These are phyloP conservation scores for Lichtheimia hyalospora DNA, from an alignment of 371 early-diverging fungal genomes.

Conservation along the genomic window DNA sequence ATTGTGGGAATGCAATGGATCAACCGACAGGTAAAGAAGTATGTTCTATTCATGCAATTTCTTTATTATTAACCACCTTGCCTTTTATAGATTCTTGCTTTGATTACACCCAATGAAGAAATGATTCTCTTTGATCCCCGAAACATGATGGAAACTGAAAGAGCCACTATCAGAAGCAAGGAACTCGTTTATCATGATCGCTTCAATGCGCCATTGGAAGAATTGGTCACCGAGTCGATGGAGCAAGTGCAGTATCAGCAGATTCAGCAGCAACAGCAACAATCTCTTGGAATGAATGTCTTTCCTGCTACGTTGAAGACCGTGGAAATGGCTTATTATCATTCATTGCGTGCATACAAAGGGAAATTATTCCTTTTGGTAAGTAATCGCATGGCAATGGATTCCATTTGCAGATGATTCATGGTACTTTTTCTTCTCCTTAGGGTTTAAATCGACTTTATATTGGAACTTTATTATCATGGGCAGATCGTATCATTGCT, in stretches of 20 bases:
- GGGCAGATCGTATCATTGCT: conserved; percentile 76
- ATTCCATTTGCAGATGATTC: too few species aligned
- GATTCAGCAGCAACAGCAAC: conserved; percentile 2
- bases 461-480: conserved; percentile 69
- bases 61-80: neutral
- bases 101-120: conserved; percentile 67
- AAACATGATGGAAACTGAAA: conserved; percentile 62
- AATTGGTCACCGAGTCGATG: conserved; percentile 16
- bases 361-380: conserved; percentile 33
- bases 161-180: conserved; percentile 53
- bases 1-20: conserved; percentile 83
- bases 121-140: conserved; percentile 71
- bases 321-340: conserved; percentile 73
- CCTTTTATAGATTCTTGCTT: conserved; percentile 54
- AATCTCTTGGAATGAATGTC: conserved; percentile 5
- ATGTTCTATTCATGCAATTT: neutral
- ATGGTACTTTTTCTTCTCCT: neutral
- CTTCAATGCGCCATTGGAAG: conserved; percentile 49
- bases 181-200: conserved; percentile 70
- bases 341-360: conserved; percentile 67
- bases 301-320: conserved; percentile 22
- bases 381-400: neutral
- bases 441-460: conserved; percentile 67
- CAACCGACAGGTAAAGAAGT: conserved; percentile 57
- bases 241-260: conserved; percentile 10